Percentiles rank a stretch among this genome's conserved stretches.
phyloP scores from a whole-genome alignment of 371 early-diverging fungal species.

The Conidiobolus incongruus region DNA sequence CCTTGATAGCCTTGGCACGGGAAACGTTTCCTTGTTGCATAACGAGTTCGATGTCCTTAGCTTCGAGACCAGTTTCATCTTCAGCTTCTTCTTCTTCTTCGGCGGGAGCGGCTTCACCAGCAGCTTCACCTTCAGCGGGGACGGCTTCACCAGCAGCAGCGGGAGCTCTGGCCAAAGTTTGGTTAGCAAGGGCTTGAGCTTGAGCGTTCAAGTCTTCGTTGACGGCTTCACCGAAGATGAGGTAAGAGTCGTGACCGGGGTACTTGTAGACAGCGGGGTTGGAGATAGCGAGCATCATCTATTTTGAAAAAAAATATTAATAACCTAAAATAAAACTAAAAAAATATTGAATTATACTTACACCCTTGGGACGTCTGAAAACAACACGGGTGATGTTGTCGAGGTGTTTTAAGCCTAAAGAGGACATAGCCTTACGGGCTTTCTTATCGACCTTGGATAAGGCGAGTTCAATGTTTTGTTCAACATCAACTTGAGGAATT shows the following conservation, averaged over 20 bases:
- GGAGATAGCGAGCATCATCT: slow-evolving; percentile 68
- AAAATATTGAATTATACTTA: slow-evolving; percentile 13
- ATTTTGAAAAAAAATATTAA: slow-evolving; percentile 1
- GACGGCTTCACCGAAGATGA: slow-evolving; percentile 90
- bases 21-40: slow-evolving; percentile 72
- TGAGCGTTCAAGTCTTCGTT: slow-evolving; percentile 63
- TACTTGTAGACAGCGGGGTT: slow-evolving; percentile 88
- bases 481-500: too few species aligned
- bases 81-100: slow-evolving; percentile 23
- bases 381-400: slow-evolving; percentile 77
- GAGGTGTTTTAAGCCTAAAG: slow-evolving; percentile 77
- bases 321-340: not conserved
- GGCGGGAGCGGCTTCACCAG: slow-evolving; percentile 22
- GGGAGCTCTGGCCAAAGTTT: slow-evolving; percentile 16
- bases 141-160: slow-evolving; percentile 17
- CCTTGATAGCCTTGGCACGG: slow-evolving; percentile 80
- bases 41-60: slow-evolving; percentile 84
- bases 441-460: slow-evolving; percentile 43
- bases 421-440: slow-evolving; percentile 85
- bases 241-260: slow-evolving; percentile 71
- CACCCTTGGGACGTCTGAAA: slow-evolving; percentile 63
- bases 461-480: too few species aligned
- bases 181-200: slow-evolving; percentile 42
- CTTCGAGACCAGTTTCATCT: slow-evolving; percentile 55
- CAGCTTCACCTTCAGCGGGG: slow-evolving; percentile 18